phyloP scores from a whole-genome alignment of 345 rosid genomes.

The Pugionium dolabratum region DNA sequence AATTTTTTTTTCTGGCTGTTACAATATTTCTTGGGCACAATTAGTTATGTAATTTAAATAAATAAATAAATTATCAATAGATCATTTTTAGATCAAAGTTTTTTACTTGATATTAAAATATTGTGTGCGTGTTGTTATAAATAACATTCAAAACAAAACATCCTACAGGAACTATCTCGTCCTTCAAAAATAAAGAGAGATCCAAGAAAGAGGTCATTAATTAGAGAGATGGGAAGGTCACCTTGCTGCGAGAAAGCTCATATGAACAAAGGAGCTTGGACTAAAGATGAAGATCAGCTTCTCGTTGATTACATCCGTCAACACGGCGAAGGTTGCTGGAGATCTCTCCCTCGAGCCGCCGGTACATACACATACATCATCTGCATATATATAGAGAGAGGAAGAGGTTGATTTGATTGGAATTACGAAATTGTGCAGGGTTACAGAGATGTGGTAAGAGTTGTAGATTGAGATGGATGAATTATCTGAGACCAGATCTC shows the following conservation, averaged over 20 bases:
- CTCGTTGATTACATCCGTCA: slow-evolving; percentile 72
- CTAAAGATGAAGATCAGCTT: slow-evolving; percentile 84
- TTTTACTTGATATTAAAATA: slow-evolving; percentile 2
- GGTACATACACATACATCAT: slow-evolving; percentile 38
- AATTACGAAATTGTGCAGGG: slow-evolving; percentile 43
- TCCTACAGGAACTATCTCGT: slow-evolving; percentile 30
- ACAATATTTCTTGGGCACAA: slow-evolving; percentile 10
- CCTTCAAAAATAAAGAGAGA: not conserved
- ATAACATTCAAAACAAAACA: slow-evolving; percentile 38
- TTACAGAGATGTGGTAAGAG: slow-evolving; percentile 85
- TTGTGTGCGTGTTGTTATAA: slow-evolving; percentile 31
- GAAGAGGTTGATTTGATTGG: not conserved
- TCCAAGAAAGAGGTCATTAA: not conserved
- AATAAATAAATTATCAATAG: too few species aligned
- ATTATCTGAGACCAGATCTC: slow-evolving; percentile 36
- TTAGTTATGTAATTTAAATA: not conserved
- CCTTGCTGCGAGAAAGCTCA: slow-evolving; percentile 94
- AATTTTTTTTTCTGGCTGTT: slow-evolving; percentile 13
- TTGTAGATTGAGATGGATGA: slow-evolving; percentile 76
- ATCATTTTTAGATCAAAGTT: not conserved
- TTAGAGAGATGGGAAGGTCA: slow-evolving; percentile 69
- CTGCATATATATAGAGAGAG: not conserved
- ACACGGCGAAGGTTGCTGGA: slow-evolving; percentile 95
- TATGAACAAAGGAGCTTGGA: slow-evolving; percentile 96
- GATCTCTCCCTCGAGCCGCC: slow-evolving; percentile 87